Evolutionary conservation across 2,329 filamentous ascomycete species (phyloP), one percentile per base, ranked within the genome.

Genomic region (Capronia epimyces): DNA sequence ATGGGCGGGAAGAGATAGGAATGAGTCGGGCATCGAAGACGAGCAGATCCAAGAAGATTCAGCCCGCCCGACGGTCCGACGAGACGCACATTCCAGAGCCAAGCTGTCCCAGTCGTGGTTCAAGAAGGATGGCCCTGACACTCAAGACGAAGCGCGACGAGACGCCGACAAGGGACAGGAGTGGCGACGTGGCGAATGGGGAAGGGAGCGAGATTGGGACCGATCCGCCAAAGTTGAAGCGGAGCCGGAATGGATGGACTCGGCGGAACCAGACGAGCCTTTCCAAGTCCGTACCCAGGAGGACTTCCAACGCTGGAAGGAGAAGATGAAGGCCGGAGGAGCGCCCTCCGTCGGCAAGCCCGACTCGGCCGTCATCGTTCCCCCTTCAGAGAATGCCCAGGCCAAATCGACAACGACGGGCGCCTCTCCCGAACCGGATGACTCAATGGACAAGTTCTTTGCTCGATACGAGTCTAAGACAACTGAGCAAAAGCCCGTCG

Each of bases 221-320:
- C 68, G 75, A 42, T 72, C 73, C 49, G 71, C 67, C 32, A 78
- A 75, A 56, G 68, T 69, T 36, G 89, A 94, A 65, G 83, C 87
- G 58, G 88, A 95, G 44, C 90, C 91, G 3, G 90, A 95, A 68
- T 95, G 68, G 91, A 77, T 95, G 68, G 89, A 94, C 64, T 79
- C 84, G 52, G 81, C 82, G 13, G 77, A 75, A 39, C 70, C 77
- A 18, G 83, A 85, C 15, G 55, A 57, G 27, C 49, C 55, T 3
- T 57, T 53, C 29, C 81, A 85, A 62, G 79, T 77, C 3, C 86
- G 88, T 62, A 95, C 89, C 1, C 84, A 88, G 63, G 89, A 94
- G 64, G 90, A 96, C 60, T 94, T 96, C 67, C 85, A 94, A 70
- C 87, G 87, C 60, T 96, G 91, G 82, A 95, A 95, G 77, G 88